Percentiles rank a stretch among this genome's conserved stretches.
Conservation (phyloP, 2,329 filamentous ascomycete genomes). For the Diaporthe longicolla region DNA sequence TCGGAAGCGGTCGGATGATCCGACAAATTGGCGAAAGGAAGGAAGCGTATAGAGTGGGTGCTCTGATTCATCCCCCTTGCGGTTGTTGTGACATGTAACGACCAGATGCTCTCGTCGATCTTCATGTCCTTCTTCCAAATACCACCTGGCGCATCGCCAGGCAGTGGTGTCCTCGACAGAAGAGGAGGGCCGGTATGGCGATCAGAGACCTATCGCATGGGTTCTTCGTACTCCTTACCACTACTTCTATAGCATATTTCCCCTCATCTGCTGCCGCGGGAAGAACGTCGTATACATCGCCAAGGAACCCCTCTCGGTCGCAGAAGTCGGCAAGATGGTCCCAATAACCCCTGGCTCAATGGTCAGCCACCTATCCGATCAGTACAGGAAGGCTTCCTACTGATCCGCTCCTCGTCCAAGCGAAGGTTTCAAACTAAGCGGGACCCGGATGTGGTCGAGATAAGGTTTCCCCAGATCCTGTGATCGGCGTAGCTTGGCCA, state of each 20-base stretch:
- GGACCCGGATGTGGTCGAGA: conserved; percentile 21
- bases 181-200: not conserved
- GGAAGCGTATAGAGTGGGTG: not conserved
- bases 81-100: conserved; percentile 1
- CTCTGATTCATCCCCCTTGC: conserved; percentile 18
- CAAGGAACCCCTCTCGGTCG: conserved; percentile 23
- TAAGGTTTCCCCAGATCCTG: conserved; percentile 30
- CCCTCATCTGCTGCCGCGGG: conserved; percentile 16
- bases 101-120: not conserved
- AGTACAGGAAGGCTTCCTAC: not conserved
- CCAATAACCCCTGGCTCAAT: not conserved
- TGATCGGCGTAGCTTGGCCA: conserved; percentile 18
- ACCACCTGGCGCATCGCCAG: not conserved
- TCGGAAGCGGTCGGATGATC: conserved; percentile 23
- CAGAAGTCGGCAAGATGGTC: conserved; percentile 14
- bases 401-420: not conserved
- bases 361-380: not conserved
- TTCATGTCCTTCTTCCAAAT: conserved; percentile 17
- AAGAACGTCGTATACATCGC: not conserved
- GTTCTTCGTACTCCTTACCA: not conserved
- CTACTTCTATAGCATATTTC: conserved; percentile 5
- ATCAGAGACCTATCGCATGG: conserved; percentile 28
- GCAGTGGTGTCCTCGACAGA: not conserved
- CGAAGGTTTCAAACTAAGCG: conserved; percentile 29
- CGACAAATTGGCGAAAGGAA: conserved; percentile 2